A percentile compares a stretch with the other conserved stretches of the same genome.
These are phyloP conservation scores for Tetrastigma voinierianum DNA, from an alignment of 164 flowering plant species.

Conservation along the genomic window DNA sequence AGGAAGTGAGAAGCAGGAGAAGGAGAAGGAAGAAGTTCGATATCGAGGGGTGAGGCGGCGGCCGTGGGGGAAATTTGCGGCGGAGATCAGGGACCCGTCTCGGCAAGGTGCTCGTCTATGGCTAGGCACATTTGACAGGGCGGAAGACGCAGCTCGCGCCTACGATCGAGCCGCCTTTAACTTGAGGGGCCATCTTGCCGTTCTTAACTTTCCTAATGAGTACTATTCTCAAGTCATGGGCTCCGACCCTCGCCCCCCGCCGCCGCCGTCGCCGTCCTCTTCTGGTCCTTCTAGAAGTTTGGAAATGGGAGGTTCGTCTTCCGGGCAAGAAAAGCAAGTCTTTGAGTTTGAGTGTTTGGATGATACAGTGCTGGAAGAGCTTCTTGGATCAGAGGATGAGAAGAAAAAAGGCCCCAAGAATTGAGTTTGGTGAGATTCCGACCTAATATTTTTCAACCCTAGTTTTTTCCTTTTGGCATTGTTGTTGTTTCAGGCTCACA, in stretches of 20 bases:
- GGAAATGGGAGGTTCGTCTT: slow-evolving; percentile 16
- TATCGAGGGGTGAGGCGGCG: slow-evolving; percentile 37
- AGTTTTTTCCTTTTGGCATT: no score
- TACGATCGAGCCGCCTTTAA: slow-evolving; percentile 33
- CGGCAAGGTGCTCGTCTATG: slow-evolving; percentile 28
- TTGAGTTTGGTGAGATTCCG: not conserved
- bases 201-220: slow-evolving; percentile 33
- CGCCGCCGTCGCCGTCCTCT: not conserved
- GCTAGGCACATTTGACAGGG: slow-evolving; percentile 39
- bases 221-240: slow-evolving; percentile 17
- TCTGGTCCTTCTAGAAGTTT: not conserved
- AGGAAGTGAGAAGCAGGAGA: slow-evolving; percentile 6
- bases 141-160: slow-evolving; percentile 36
- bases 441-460: no score
- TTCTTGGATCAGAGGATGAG: slow-evolving; percentile 27
- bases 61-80: slow-evolving; percentile 40
- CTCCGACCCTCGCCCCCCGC: slow-evolving; percentile 7
- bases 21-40: slow-evolving; percentile 14
- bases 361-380: slow-evolving; percentile 33
- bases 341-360: slow-evolving; percentile 36
- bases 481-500: no score
- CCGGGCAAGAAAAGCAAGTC: slow-evolving; percentile 15
- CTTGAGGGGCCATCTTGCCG: slow-evolving; percentile 30
- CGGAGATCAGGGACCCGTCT: slow-evolving; percentile 40
- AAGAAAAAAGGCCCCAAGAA: slow-evolving; percentile 14